These are phyloP conservation scores for Arachis stenosperma DNA, from an alignment of 306 rosid genomes.

Conservation along the genomic window DNA sequence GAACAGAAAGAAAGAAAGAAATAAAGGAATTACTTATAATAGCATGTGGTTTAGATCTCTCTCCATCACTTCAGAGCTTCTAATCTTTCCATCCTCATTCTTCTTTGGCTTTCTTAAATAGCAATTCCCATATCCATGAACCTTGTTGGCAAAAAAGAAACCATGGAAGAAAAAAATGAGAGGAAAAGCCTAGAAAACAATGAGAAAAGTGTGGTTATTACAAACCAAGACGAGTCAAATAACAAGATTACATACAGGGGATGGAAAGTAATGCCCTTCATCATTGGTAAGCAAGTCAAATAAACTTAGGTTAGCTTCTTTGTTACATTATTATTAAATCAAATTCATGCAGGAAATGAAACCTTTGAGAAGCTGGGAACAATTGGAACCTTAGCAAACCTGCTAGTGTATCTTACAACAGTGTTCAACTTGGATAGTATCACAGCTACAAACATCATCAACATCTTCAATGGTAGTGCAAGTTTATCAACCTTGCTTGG, in stretches of 20 bases:
- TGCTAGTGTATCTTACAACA: slow-evolving; percentile 70
- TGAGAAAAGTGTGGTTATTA: slow-evolving; percentile 1
- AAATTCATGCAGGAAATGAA: slow-evolving; percentile 72
- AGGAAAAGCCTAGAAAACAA: slow-evolving; percentile 42
- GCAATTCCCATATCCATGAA: neutral
- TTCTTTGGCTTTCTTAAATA: slow-evolving; percentile 10
- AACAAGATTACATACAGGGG: slow-evolving; percentile 62
- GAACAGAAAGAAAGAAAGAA: neutral
- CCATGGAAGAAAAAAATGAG: slow-evolving; percentile 24
- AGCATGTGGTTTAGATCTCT: neutral
- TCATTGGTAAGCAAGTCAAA: slow-evolving; percentile 59
- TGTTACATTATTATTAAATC: too few species aligned
- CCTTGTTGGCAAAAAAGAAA: neutral
- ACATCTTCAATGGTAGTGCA: slow-evolving; percentile 74
- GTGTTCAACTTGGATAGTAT: slow-evolving; percentile 76
- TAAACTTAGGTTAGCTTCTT: too few species aligned
- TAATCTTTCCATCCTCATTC: neutral
- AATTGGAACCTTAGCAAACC: slow-evolving; percentile 74
- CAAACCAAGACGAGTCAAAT: slow-evolving; percentile 6
- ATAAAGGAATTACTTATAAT: neutral
- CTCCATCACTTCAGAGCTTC: neutral
- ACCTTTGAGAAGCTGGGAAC: slow-evolving; percentile 94
- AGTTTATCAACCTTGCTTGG: slow-evolving; percentile 72
- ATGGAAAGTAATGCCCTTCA: slow-evolving; percentile 88
- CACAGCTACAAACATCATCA: slow-evolving; percentile 68